Evolutionary conservation across 1,284 basidiomycete species (phyloP).

Genomic region (Amylostereum areolatum): DNA sequence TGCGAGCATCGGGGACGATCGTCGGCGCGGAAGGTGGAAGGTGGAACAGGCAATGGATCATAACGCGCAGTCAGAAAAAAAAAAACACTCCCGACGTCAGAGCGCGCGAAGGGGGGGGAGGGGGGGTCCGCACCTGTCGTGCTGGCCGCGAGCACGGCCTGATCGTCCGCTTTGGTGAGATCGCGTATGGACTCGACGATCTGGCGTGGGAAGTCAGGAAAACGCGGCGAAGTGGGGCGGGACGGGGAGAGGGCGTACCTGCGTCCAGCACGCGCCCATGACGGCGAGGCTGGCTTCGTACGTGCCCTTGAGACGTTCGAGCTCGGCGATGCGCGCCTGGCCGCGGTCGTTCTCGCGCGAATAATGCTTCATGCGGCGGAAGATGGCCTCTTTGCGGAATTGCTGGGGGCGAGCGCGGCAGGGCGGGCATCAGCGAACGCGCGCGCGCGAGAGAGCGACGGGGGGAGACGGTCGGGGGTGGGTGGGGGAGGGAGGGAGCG

Average conservation of each 20-base stretch:
- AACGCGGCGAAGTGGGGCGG: neutral
- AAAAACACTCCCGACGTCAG: no score
- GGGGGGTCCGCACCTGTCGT: neutral
- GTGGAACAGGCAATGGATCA: no score
- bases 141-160: neutral
- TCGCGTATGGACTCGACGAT: neutral
- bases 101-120: no score
- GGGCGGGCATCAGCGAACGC: no score
- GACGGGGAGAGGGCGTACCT: conserved; percentile 45
- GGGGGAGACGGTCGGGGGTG: no score
- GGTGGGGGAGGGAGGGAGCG: conserved; percentile 2
- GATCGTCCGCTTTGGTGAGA: neutral
- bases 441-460: no score
- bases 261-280: conserved; percentile 86
- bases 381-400: conserved; percentile 90
- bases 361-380: conserved; percentile 87
- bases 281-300: conserved; percentile 78
- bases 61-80: no score
- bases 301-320: conserved; percentile 68
- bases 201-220: neutral
- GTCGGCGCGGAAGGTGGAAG: no score
- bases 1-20: no score
- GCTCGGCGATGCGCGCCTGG: conserved; percentile 58
- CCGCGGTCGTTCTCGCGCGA: conserved; percentile 75
- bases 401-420: conserved; percentile 30